phyloP scores from a whole-genome alignment of 2,329 filamentous ascomycete genomes.

The Trichoderma oligosporum region DNA sequence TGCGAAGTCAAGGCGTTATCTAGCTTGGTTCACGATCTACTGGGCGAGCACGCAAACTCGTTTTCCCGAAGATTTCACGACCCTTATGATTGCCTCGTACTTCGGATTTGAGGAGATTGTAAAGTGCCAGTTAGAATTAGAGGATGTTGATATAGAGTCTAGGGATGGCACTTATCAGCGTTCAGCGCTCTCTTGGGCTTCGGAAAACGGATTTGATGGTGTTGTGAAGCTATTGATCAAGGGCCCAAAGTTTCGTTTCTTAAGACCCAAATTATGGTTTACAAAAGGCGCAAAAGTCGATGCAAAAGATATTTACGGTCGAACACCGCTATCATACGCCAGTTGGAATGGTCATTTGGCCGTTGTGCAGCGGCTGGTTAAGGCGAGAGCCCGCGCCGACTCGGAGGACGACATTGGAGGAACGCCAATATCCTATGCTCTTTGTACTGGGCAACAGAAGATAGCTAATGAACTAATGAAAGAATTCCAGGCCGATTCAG shows the following conservation, averaged over 20 bases:
- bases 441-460: not conserved
- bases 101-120: not conserved
- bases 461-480: not conserved
- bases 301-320: not conserved
- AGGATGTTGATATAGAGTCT: not conserved
- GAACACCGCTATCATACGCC: not conserved
- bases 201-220: not conserved
- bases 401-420: not conserved
- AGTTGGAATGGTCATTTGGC: not conserved
- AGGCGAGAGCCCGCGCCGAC: not conserved
- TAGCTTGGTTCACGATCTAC: not conserved
- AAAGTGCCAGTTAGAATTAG: not conserved
- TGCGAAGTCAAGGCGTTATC: fast-evolving
- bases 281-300: not conserved
- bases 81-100: not conserved
- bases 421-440: not conserved
- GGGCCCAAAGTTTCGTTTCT: not conserved
- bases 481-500: not conserved
- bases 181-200: constrained; percentile 13
- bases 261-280: not conserved
- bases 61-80: not conserved
- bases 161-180: not conserved
- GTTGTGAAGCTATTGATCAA: not conserved
- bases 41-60: not conserved
- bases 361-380: not conserved